phyloP scores from a whole-genome alignment of 768 basidiomycete species.

The Boletus patriciae region DNA sequence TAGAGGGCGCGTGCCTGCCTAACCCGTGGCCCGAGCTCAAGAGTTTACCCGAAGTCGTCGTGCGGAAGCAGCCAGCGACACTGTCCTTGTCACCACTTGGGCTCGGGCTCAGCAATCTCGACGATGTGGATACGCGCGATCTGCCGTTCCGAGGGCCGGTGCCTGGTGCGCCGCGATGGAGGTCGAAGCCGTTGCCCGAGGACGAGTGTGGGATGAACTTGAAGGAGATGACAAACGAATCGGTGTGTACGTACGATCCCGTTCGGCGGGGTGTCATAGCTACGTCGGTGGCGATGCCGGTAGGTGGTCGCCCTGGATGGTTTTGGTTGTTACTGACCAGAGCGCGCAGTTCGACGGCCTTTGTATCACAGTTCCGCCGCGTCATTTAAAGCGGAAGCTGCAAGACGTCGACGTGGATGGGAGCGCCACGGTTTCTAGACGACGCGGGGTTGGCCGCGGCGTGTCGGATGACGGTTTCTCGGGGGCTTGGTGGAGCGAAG shows the following conservation, averaged over 20 bases:
- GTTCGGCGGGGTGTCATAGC: background rate
- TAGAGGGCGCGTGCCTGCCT: background rate
- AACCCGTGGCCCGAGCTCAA: background rate
- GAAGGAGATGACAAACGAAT: background rate
- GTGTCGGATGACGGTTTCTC: background rate
- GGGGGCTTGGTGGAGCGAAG: background rate
- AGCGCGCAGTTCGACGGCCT: constrained; percentile 1
- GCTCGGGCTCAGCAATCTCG: background rate
- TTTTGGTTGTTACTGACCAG: background rate
- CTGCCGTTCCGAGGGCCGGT: background rate
- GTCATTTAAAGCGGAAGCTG: constrained; percentile 20
- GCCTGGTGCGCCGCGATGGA: constrained; percentile 29
- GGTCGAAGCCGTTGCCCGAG: constrained; percentile 20
- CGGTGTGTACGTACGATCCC: background rate
- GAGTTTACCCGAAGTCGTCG: background rate
- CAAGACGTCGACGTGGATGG: constrained; percentile 8
- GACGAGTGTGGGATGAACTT: background rate
- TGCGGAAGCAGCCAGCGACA: background rate
- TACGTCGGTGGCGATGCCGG: constrained; percentile 2
- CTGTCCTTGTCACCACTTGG: background rate
- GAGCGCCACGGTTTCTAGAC: background rate
- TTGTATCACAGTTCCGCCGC: constrained; percentile 5
- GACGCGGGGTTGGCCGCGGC: constrained; percentile 3
- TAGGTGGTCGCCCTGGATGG: constrained; percentile 2
- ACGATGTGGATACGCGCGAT: background rate